Percentiles rank a stretch among this genome's conserved stretches.
Evolutionary conservation across 768 basidiomycete species (phyloP).

Genomic region (Strobilomyces confusus): DNA sequence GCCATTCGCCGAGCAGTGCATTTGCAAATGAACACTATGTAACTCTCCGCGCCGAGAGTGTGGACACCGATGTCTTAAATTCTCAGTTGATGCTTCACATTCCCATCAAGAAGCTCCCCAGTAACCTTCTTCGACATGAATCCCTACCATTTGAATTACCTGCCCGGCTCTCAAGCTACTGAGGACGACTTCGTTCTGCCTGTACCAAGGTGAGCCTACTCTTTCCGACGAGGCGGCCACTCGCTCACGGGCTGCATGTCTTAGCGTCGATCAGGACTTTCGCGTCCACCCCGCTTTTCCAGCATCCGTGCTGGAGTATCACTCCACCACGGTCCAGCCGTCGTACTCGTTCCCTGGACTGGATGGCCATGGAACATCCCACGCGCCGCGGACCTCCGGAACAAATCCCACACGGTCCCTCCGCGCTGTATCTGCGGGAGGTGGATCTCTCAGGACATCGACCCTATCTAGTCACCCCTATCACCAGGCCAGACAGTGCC

Average conservation of each 20-base stretch:
- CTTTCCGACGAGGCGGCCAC: slow-evolving; percentile 1
- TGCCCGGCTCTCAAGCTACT: slow-evolving; percentile 1
- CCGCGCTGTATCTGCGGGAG: slow-evolving; percentile 1
- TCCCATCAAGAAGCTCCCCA: slow-evolving; percentile 22
- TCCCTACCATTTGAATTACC: slow-evolving; percentile 11
- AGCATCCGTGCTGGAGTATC: background rate
- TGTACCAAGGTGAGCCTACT: slow-evolving; percentile 13
- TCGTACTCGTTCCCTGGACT: slow-evolving; percentile 3
- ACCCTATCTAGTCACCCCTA: slow-evolving; percentile 13
- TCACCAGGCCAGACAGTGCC: slow-evolving; percentile 13
- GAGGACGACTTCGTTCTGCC: background rate
- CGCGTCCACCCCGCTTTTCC: background rate
- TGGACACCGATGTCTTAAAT: slow-evolving; percentile 19
- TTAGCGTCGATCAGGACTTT: slow-evolving; percentile 11
- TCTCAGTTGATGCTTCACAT: slow-evolving; percentile 10
- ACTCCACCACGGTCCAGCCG: background rate
- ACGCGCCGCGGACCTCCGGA: background rate
- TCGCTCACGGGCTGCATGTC: slow-evolving; percentile 7
- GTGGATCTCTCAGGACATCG: slow-evolving; percentile 1
- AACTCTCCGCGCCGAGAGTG: slow-evolving; percentile 14
- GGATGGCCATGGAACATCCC: background rate
- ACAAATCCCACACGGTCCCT: slow-evolving; percentile 5
- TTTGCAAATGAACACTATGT: slow-evolving; percentile 19
- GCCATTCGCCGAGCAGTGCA: slow-evolving; percentile 22
- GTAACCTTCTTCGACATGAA: slow-evolving; percentile 16